phyloP scores from a whole-genome alignment of 179 eudicot genomes.

The Gypsophila paniculata region DNA sequence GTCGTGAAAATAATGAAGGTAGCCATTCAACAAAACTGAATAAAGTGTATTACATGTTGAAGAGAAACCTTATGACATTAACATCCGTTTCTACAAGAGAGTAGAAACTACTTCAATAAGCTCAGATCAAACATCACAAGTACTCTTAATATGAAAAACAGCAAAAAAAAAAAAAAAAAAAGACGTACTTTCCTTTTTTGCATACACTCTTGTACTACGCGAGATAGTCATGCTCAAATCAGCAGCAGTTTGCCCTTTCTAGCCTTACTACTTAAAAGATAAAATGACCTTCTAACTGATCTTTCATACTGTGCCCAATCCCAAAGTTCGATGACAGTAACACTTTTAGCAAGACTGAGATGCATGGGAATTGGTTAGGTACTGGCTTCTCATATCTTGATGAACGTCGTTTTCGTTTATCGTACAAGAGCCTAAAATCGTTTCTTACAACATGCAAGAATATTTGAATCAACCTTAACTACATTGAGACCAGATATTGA shows the following conservation, averaged over 20 bases:
- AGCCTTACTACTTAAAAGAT: neutral
- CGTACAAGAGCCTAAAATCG: neutral
- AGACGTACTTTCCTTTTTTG: neutral
- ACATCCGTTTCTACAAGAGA: neutral
- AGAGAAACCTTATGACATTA: neutral
- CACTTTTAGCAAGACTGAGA: neutral
- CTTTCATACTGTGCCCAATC: no score
- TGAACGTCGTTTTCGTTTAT: neutral
- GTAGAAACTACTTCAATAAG: neutral
- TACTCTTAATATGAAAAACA: no score
- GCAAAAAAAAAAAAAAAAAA: no score
- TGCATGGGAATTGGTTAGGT: neutral
- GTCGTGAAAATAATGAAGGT: no score
- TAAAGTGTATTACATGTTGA: neutral
- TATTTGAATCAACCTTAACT: conserved; percentile 9
- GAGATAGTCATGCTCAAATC: neutral
- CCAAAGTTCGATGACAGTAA: no score
- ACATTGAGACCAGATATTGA: neutral
- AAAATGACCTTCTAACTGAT: no score
- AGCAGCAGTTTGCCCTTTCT: neutral
- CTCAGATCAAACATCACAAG: no score
- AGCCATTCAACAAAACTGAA: neutral
- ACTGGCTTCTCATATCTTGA: neutral
- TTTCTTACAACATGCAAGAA: neutral
- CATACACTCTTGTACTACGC: neutral